Conservation (phyloP, 768 basidiomycete genomes). For the Rhodotorula paludigena region DNA sequence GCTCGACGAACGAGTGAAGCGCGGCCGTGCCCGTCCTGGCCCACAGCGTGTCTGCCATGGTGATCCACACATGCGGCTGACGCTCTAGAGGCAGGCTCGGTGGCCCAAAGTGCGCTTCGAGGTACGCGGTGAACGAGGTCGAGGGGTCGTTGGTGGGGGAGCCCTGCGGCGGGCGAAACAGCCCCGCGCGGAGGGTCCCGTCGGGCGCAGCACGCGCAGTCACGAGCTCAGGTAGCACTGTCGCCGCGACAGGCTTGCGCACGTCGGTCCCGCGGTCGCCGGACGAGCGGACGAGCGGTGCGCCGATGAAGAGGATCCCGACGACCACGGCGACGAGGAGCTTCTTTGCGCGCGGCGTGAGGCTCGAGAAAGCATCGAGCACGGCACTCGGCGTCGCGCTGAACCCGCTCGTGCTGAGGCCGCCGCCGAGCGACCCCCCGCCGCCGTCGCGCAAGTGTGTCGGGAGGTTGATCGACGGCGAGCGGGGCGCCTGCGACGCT, state of each 20-base stretch:
- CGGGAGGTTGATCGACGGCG: neutral
- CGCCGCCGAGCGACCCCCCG: too few relatives aligned
- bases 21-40: constrained; percentile 19
- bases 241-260: neutral
- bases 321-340: neutral
- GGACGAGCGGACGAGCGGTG: neutral
- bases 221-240: neutral
- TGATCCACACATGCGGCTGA: constrained; percentile 32
- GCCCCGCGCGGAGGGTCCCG: neutral
- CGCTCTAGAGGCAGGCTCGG: neutral
- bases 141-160: neutral
- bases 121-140: constrained; percentile 9
- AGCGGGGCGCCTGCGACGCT: neutral
- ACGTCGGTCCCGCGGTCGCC: neutral
- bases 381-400: neutral
- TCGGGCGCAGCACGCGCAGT: neutral
- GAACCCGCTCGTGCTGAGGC: neutral
- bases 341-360: neutral
- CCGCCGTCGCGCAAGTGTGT: neutral
- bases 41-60: constrained; percentile 18
- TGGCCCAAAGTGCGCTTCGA: constrained; percentile 19
- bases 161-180: neutral
- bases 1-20: constrained; percentile 17
- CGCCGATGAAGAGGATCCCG: constrained; percentile 1
- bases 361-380: neutral